Base-by-base conservation (phyloP, 208 protist species). In the Trypanosoma mega region DNA sequence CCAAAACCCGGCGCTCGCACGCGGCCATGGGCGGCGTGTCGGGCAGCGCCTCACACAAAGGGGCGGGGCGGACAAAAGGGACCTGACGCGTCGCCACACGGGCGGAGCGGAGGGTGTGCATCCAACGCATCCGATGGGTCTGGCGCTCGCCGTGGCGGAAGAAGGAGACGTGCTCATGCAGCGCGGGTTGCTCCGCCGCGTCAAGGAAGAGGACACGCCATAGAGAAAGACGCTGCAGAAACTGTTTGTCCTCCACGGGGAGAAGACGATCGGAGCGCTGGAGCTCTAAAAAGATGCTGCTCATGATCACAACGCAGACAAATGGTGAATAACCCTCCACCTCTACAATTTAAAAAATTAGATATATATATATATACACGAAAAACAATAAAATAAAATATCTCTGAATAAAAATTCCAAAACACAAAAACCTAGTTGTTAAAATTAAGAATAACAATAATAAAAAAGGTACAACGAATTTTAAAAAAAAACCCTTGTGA, bases 221-320 rank as follows among this genome's bases (percentile, higher is more conserved):
- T 27, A 56, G 56, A 14, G 71, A 62, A 0, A 75, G 74, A 12
- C 53, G 48, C 26, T 39, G 21, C 8, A 89, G 67, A 0, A 72
- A 78, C 3, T 66, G 50, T 9, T 53, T 44, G 6, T 70, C 72
- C 36, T 82, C 74, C 14, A 89, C 65, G 14, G 82, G 82, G 11
- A 89, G 73, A 29, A 89, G 59, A 16, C 82, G 71, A 34, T 82
- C 72, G 30, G 72, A 74, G 26, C 82, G 82, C 3, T 68, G 55
- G 37, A 80, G 63, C 14, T 67, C 72, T 11, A 57, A 63, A 30
- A 70, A 77, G 31, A 69, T 63, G 48, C 62, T 69, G 34, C 69
- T 76, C 81, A 87, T 87, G n/a, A n/a, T n/a, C n/a, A n/a, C n/a
- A n/a, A n/a, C n/a, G n/a, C n/a, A n/a, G n/a, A n/a, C n/a, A n/a